phyloP scores from a whole-genome alignment of 805 yeast genomes.

The Jamesozyma jinghongensis region DNA sequence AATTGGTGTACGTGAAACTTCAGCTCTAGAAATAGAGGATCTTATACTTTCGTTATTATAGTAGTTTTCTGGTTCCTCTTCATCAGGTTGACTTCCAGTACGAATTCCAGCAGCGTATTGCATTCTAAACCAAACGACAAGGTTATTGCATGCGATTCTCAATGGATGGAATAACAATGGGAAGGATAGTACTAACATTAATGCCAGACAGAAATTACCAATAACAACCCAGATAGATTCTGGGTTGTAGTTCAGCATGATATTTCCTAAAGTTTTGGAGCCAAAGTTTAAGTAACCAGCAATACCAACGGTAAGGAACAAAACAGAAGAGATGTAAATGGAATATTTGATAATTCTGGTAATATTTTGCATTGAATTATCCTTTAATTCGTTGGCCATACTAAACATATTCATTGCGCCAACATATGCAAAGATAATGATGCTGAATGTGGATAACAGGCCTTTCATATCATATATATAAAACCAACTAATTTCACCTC shows the following conservation, averaged over 20 bases:
- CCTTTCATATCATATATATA: slow-evolving; percentile 37
- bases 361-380: slow-evolving; percentile 43
- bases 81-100: not conserved
- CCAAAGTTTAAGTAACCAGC: slow-evolving; percentile 72
- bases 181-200: slow-evolving; percentile 67
- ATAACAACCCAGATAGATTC: slow-evolving; percentile 38
- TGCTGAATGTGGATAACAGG: slow-evolving; percentile 56
- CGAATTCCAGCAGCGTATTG: slow-evolving; percentile 1
- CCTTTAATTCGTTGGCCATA: slow-evolving; percentile 58
- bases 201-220: slow-evolving; percentile 55
- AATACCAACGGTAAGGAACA: slow-evolving; percentile 58
- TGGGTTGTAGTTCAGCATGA: slow-evolving; percentile 56
- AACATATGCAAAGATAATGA: slow-evolving; percentile 70
- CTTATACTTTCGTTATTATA: slow-evolving; percentile 1
- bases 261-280: slow-evolving; percentile 52
- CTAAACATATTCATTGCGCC: slow-evolving; percentile 78
- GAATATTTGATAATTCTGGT: slow-evolving; percentile 38
- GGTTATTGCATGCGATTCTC: slow-evolving; percentile 62
- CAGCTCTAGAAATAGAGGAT: not conserved
- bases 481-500: slow-evolving; percentile 37
- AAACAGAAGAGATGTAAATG: slow-evolving; percentile 41
- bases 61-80: slow-evolving; percentile 6
- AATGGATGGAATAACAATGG: slow-evolving; percentile 80
- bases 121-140: slow-evolving; percentile 39
- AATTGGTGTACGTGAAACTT: slow-evolving; percentile 7